Conservation (phyloP, 2,329 filamentous ascomycete genomes). For the Fusarium circinatum region DNA sequence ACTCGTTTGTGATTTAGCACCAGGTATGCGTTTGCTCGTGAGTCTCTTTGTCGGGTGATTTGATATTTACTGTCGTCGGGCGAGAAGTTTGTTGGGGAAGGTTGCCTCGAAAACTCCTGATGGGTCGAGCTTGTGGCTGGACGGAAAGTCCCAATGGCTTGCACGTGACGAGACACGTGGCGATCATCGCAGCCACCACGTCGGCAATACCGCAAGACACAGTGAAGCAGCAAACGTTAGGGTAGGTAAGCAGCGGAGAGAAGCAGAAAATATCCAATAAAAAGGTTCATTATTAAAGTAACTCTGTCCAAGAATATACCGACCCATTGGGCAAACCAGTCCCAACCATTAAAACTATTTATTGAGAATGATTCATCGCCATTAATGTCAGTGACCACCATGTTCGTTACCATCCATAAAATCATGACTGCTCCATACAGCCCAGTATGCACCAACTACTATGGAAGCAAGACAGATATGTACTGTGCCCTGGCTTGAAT, state of each 20-base stretch:
- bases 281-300: constrained; percentile 33
- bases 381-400: constrained; percentile 39
- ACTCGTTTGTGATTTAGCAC: constrained; percentile 9
- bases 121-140: constrained; percentile 38
- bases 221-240: background rate
- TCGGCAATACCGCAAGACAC: background rate
- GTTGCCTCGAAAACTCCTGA: constrained; percentile 35
- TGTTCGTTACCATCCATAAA: constrained; percentile 43
- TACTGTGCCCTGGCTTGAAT: constrained; percentile 21
- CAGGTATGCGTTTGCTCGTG: background rate
- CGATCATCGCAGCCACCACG: constrained; percentile 12
- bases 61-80: constrained; percentile 21
- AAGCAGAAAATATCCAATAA: background rate
- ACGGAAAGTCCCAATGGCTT: background rate
- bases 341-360: constrained; percentile 41
- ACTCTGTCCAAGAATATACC: constrained; percentile 32
- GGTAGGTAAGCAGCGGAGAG: background rate
- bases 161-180: constrained; percentile 41
- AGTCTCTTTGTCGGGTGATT: constrained; percentile 8
- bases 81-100: constrained; percentile 16
- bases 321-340: constrained; percentile 33
- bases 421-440: constrained; percentile 38
- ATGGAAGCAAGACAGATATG: constrained; percentile 26
- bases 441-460: constrained; percentile 33
- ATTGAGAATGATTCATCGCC: constrained; percentile 37